These are phyloP conservation scores for Sclerotinia glacialis DNA, from an alignment of 2,329 filamentous ascomycete genomes.

Conservation along the genomic window DNA sequence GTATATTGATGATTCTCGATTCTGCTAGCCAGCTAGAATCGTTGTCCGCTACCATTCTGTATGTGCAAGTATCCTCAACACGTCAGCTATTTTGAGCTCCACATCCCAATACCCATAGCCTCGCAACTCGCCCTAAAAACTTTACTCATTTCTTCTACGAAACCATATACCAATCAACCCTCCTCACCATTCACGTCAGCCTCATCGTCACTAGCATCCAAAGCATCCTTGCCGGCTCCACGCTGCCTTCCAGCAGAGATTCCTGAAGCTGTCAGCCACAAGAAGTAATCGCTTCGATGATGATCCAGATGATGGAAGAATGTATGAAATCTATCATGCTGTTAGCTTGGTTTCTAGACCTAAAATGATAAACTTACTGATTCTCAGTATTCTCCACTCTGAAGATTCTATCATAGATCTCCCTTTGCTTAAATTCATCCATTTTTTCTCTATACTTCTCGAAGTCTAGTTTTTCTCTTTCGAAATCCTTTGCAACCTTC, in stretches of 20 bases:
- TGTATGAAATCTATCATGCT: slow-evolving; percentile 59
- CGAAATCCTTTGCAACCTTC: slow-evolving; percentile 61
- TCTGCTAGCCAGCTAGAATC: not conserved
- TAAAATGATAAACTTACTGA: slow-evolving; percentile 56
- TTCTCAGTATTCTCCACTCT: slow-evolving; percentile 83
- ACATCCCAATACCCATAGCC: not conserved
- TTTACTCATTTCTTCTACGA: not conserved
- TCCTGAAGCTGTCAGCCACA: slow-evolving; percentile 71
- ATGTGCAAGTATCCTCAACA: not conserved
- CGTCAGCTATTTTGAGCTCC: not conserved
- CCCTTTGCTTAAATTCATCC: slow-evolving; percentile 81
- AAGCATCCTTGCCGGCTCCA: slow-evolving; percentile 25
- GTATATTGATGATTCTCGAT: not conserved
- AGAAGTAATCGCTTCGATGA: slow-evolving; percentile 67
- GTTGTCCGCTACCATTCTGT: not conserved
- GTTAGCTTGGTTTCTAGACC: slow-evolving; percentile 1
- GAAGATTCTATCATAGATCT: slow-evolving; percentile 93
- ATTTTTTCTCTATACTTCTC: slow-evolving; percentile 73
- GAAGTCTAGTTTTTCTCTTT: slow-evolving; percentile 73
- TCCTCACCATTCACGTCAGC: slow-evolving; percentile 24
- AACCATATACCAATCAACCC: slow-evolving; percentile 8
- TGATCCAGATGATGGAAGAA: slow-evolving; percentile 80
- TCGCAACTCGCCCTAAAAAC: not conserved
- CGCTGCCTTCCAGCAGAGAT: slow-evolving; percentile 56
- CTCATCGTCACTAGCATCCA: slow-evolving; percentile 25